Evolutionary conservation across 2,329 filamentous ascomycete genomes (phyloP).

Genomic region (Diaporthe citri): DNA sequence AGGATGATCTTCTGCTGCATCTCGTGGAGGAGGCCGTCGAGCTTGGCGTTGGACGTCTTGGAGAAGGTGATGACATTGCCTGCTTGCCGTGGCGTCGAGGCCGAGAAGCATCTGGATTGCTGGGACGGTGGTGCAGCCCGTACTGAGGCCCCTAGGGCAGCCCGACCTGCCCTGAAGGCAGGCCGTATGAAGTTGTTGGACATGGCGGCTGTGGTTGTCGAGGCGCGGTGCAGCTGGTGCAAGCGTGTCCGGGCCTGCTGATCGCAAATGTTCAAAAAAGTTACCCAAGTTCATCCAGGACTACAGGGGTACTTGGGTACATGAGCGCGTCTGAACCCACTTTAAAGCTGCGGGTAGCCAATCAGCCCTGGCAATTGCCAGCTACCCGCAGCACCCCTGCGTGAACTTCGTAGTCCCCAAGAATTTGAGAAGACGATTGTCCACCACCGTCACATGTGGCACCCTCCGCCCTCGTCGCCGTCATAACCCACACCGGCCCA

Average conservation of each 20-base stretch:
- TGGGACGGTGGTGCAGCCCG: constrained; percentile 21
- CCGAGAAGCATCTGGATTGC: constrained; percentile 45
- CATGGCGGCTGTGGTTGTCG: constrained; percentile 41
- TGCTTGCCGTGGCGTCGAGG: constrained; percentile 43
- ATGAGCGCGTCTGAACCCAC: not conserved
- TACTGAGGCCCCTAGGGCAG: constrained; percentile 41
- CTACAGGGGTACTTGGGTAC: not conserved
- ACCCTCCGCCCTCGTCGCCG: constrained; percentile 31
- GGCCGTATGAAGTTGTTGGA: constrained; percentile 41
- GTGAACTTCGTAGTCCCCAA: constrained; percentile 29
- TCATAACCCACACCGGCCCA: constrained; percentile 43
- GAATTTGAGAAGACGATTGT: constrained; percentile 40
- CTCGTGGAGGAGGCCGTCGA: constrained; percentile 64
- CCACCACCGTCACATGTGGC: constrained; percentile 33
- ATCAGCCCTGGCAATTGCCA: constrained; percentile 3
- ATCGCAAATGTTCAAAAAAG: constrained; percentile 37
- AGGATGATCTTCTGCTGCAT: constrained; percentile 73
- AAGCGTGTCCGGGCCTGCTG: constrained; percentile 30
- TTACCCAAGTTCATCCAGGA: constrained; percentile 20
- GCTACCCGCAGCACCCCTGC: constrained; percentile 26
- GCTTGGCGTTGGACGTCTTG: constrained; percentile 63
- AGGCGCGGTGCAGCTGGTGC: constrained; percentile 23
- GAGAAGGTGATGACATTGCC: constrained; percentile 59
- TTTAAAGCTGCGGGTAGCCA: constrained; percentile 18
- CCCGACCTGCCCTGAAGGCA: constrained; percentile 44